Conservation (phyloP, 345 rosid species). For the Conringia planisiliqua region DNA sequence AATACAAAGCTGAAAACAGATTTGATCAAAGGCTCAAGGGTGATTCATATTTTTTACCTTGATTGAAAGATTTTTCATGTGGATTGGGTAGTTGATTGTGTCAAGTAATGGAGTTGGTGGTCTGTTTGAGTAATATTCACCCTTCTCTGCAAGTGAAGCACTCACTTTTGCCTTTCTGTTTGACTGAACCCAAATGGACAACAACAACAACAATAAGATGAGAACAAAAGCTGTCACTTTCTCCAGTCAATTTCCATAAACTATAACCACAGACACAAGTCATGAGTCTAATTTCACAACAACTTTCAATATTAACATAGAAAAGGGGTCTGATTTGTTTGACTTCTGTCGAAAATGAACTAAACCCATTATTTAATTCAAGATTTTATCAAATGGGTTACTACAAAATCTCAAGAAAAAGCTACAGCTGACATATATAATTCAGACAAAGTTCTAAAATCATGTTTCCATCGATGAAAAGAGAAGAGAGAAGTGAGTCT, state of each 20-base stretch:
- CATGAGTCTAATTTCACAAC: slow-evolving; percentile 3
- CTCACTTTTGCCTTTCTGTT: slow-evolving; percentile 51
- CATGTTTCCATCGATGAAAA: background rate
- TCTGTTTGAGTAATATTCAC: slow-evolving; percentile 65
- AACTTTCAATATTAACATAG: background rate
- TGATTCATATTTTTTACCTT: slow-evolving; percentile 41
- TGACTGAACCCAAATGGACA: slow-evolving; percentile 32
- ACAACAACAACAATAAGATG: background rate
- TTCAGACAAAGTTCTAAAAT: background rate
- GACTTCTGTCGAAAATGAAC: background rate
- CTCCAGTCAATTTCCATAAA: background rate
- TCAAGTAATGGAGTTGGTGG: slow-evolving; percentile 93
- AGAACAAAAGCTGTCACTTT: slow-evolving; percentile 18
- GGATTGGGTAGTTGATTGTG: slow-evolving; percentile 90
- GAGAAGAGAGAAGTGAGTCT: slow-evolving; percentile 10
- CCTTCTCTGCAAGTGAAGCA: slow-evolving; percentile 78
- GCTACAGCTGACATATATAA: background rate
- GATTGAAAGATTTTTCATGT: slow-evolving; percentile 86
- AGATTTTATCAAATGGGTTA: background rate
- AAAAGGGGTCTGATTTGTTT: slow-evolving; percentile 13
- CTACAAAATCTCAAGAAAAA: background rate
- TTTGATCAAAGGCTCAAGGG: background rate
- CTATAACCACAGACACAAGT: background rate
- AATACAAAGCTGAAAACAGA: background rate
- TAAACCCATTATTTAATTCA: slow-evolving; percentile 34